Base-by-base conservation (phyloP, 345 rosid genomes). In the Euphorbia pulcherrima region DNA sequence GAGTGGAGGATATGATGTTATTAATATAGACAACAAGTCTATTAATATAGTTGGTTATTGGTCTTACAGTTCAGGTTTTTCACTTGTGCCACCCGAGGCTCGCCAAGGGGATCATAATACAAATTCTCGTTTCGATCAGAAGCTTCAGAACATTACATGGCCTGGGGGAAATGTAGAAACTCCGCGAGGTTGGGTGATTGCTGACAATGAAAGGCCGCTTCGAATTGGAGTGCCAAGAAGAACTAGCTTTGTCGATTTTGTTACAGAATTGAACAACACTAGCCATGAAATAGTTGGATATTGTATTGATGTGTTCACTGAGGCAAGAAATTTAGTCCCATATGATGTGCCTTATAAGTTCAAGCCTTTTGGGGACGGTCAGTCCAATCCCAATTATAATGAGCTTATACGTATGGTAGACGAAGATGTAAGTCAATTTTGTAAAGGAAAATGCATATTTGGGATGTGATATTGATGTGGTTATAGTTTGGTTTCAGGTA, bases 131-230 rank as follows among this genome's bases (percentile, higher is more conserved):
- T n/a, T n/a, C 39, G 77, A 81, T 47, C 87, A 81, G 81, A 73
- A 82, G 68, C 92, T 93, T 72, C 68, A 21, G 33, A 53, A 37
- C 48, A 80, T 93, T 68, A 84, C 84, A 16, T 93, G 97, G 97
- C 96, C 98, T 52, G 86, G 98, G 67, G 94, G 90, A 71, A 78
- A 80, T 44, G 74, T 66, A 14, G 79, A 81, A 72, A 82, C 6
- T 62, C 98, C 97, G 6, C 96, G 89, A 58, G 98, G 98, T 68
- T 88, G 97, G 97, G 85, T 83, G 59, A 78, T 90, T 75, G 88
- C 97, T 44, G 77, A 75, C 51, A 47, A 74, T 20, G 88, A 80
- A 69, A 84, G 79, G 29, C 96, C 92, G 10, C 60, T 93, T 74
- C 83, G 85, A 77, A 84, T 93, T 74, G 90, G 83, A 65, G 84